Evolutionary conservation across 331 rosid species (phyloP).

Genomic region (Ulmus americana): DNA sequence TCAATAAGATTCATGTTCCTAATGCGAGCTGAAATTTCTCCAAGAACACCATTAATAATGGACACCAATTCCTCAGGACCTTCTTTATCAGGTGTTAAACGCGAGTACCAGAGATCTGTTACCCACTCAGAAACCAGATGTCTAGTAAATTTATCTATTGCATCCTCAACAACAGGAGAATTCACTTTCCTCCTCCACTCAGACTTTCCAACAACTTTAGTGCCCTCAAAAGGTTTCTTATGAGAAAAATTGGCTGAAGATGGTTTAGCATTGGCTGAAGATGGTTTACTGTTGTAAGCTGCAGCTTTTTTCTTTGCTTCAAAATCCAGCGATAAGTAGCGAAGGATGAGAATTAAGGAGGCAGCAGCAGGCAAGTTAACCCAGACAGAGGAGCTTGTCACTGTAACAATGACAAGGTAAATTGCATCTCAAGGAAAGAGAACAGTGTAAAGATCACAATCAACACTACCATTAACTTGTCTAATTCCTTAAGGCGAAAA

Average conservation of each 20-base stretch:
- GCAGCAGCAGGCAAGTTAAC: conserved; percentile 95
- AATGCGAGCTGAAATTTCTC: conserved; percentile 79
- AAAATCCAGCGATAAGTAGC: conserved; percentile 75
- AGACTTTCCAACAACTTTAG: conserved; percentile 48
- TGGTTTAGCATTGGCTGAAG: conserved; percentile 40
- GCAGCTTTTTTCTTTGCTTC: conserved; percentile 89
- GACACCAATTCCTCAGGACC: conserved; percentile 85
- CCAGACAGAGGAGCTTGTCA: conserved; percentile 98
- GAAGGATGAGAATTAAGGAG: conserved; percentile 55
- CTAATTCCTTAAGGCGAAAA: background rate
- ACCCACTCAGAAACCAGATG: conserved; percentile 94
- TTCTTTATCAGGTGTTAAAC: conserved; percentile 81
- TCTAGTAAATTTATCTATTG: conserved; percentile 71
- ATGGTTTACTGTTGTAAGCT: conserved; percentile 55
- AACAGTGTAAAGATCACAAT: conserved; percentile 3
- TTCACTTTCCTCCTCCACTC: conserved; percentile 89
- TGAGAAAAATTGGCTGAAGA: conserved; percentile 40
- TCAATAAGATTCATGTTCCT: conserved; percentile 86
- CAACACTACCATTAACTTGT: conserved; percentile 6
- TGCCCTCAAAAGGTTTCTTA: conserved; percentile 44
- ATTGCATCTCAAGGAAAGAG: conserved; percentile 20
- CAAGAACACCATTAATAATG: conserved; percentile 65
- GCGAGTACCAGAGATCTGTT: conserved; percentile 87
- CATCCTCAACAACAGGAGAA: conserved; percentile 85
- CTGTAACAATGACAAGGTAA: conserved; percentile 47